Percentiles rank a stretch among this genome's conserved stretches.
These are phyloP conservation scores for Mycena albidolilacea DNA, from an alignment of 768 basidiomycete species.

Conservation along the genomic window DNA sequence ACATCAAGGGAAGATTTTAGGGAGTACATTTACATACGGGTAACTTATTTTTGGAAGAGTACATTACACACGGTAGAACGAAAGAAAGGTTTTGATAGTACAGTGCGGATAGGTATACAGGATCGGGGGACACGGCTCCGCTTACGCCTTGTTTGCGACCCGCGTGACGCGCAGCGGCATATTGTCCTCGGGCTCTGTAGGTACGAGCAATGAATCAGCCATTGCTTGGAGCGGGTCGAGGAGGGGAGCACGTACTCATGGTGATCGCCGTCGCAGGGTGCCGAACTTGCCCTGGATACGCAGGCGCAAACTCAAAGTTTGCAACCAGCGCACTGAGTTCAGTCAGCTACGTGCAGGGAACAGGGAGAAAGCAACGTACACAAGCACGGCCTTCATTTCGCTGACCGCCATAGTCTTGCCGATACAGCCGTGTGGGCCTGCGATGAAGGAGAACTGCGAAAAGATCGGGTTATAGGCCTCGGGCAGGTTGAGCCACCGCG, in stretches of 20 bases:
- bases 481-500: conserved; percentile 61
- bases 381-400: conserved; percentile 65
- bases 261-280: conserved; percentile 62
- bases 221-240: not conserved
- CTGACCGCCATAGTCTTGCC: conserved; percentile 64
- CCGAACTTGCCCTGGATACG: conserved; percentile 56
- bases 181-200: conserved; percentile 53
- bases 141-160: conserved; percentile 25
- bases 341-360: not conserved
- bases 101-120: too few relatives aligned
- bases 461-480: conserved; percentile 52
- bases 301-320: conserved; percentile 62
- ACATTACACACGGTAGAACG: too few relatives aligned
- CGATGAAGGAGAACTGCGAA: conserved; percentile 59
- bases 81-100: too few relatives aligned
- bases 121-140: too few relatives aligned
- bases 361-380: conserved; percentile 42
- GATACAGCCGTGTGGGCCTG: conserved; percentile 63
- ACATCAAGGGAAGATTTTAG: too few relatives aligned
- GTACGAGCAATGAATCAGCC: too few relatives aligned
- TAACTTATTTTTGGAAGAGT: too few relatives aligned
- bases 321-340: conserved; percentile 53
- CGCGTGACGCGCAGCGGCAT: conserved; percentile 53
- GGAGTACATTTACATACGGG: too few relatives aligned
- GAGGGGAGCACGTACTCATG: conserved; percentile 55